These are phyloP conservation scores for Poa annua DNA, from an alignment of 176 grass and related monocot species.

Conservation along the genomic window DNA sequence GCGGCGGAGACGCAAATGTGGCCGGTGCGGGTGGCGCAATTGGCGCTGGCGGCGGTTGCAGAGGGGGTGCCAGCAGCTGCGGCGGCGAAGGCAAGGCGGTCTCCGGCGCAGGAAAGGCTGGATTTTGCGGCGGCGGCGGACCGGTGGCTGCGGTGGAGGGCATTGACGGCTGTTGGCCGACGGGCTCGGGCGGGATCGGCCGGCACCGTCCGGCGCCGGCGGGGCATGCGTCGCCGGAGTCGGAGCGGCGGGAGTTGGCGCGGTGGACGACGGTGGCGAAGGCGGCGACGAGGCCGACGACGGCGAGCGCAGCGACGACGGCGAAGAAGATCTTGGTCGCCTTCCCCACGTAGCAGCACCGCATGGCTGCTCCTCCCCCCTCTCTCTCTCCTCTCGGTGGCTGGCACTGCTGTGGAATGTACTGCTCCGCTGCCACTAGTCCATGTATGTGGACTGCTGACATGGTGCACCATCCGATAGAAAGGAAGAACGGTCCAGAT, in stretches of 20 bases:
- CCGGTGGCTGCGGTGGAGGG: slow-evolving; percentile 20
- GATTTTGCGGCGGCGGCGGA: slow-evolving; percentile 22
- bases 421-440: background rate
- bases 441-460: too few relatives aligned
- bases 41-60: background rate
- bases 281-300: slow-evolving; percentile 58
- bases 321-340: slow-evolving; percentile 92
- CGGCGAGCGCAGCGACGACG: slow-evolving; percentile 56
- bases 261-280: slow-evolving; percentile 56
- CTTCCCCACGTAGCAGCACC: slow-evolving; percentile 84
- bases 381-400: background rate
- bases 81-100: slow-evolving; percentile 15
- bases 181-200: slow-evolving; percentile 41
- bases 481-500: background rate
- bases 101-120: slow-evolving; percentile 35
- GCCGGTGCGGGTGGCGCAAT: slow-evolving; percentile 16
- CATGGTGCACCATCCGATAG: background rate
- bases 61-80: background rate
- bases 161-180: slow-evolving; percentile 22
- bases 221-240: slow-evolving; percentile 24
- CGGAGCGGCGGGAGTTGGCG: slow-evolving; percentile 32
- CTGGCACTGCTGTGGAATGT: slow-evolving; percentile 11
- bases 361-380: slow-evolving; percentile 31
- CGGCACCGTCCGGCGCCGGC: slow-evolving; percentile 43
- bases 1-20: background rate